These are phyloP conservation scores for Tuber calosporum DNA, from an alignment of 495 filamentous ascomycete genomes.

Conservation along the genomic window DNA sequence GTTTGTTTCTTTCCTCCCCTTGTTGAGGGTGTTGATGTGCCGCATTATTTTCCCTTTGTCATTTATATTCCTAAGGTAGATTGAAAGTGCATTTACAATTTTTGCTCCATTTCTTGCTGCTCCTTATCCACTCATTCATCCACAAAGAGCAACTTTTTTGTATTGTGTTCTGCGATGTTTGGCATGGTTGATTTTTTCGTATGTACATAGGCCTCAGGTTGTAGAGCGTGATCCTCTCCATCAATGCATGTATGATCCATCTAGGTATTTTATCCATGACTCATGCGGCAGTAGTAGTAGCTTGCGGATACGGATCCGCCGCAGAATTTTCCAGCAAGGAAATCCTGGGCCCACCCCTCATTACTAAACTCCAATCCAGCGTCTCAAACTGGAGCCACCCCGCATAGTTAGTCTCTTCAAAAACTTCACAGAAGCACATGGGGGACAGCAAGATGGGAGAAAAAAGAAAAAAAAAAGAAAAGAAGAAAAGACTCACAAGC, in stretches of 20 bases:
- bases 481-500: conserved; percentile 60
- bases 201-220: conserved; percentile 24
- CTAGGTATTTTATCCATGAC: conserved; percentile 3
- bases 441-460: no score
- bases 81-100: background rate
- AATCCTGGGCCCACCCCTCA: conserved; percentile 28
- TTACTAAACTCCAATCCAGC: conserved; percentile 26
- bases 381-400: conserved; percentile 36
- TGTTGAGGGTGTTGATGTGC: background rate
- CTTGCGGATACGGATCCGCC: conserved; percentile 28
- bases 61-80: background rate
- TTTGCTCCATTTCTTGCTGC: background rate
- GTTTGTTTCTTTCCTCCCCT: background rate
- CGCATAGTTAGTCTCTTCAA: background rate
- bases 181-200: conserved; percentile 6
- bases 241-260: background rate
- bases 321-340: conserved; percentile 29
- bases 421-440: background rate
- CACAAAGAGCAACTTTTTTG: conserved; percentile 1
- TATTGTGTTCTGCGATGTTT: background rate
- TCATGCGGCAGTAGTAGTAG: background rate
- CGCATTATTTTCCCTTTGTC: background rate
- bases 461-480: no score
- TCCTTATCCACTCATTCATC: background rate
- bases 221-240: background rate